Evolutionary conservation across 2,329 filamentous ascomycete genomes (phyloP), one percentile per base, ranked within the genome.

Genomic region (Thermoascus crustaceus): DNA sequence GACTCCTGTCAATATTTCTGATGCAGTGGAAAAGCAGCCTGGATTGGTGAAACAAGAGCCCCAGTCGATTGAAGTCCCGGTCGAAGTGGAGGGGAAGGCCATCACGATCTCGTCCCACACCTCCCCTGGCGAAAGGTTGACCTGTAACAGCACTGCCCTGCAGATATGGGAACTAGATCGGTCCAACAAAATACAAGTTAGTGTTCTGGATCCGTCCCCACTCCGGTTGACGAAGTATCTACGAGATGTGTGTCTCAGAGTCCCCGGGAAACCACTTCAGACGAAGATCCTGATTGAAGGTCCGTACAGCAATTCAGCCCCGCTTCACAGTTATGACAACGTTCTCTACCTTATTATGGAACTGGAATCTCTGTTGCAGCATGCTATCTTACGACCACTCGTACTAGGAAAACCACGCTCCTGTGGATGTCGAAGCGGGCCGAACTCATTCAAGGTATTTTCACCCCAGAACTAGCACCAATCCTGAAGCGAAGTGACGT

Each of bases 181-280:
- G 5, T 20, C 16, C 16, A 31, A 21, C 10, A 16, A 7, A 31
- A 4, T 53, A 61, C 20, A 54, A 55, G 19, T 52, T 69, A 27
- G 55, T 60, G 4, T 68, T 69, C 45, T 58, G 63, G 30, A 57
- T 70, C 34, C 60, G 66, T 2, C 68, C 68, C 1, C 68, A 66
- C 43, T 49, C 61, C 32, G 66, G 67, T 37, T 66, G 51, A 69
- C 66, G 5, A 55, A 53, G 3, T 58, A 60, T 4, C 55, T 69
- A 4, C 52, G 52, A 21, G 44, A 52, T 21, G 40, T 50, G 21
- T 62, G 45, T 34, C 45, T 46, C 34, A 40, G 36, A 30, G 43
- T 40, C 34, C 42, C 41, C 25, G 42, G 19, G 31, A 44, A 17
- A 14, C 39, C 38, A 30, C 50, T 48, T 24, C 48, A 43, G 3